Conservation (phyloP, 1,139 yeast genomes). For the Pichia sp. region DNA sequence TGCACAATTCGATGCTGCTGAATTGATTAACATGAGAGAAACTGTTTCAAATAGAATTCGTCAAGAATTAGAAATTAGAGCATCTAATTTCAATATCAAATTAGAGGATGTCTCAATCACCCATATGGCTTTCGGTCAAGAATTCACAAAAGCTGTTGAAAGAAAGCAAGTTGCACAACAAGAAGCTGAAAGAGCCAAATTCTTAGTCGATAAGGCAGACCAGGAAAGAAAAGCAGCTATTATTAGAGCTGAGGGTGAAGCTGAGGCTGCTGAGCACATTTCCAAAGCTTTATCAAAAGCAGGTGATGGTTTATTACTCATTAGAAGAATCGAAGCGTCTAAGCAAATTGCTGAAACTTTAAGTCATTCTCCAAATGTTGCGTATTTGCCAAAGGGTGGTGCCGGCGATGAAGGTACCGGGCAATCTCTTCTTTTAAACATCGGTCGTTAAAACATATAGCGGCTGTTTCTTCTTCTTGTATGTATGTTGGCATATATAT, state of each 20-base stretch:
- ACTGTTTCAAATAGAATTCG: constrained; percentile 86
- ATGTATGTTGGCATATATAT: neutral
- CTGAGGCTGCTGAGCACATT: constrained; percentile 94
- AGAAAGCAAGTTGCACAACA: constrained; percentile 99
- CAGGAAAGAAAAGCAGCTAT: constrained; percentile 94
- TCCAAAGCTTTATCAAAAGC: constrained; percentile 90
- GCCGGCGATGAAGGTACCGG: constrained; percentile 31
- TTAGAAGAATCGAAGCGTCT: constrained; percentile 94
- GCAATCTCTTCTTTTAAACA: constrained; percentile 47
- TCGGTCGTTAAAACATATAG: constrained; percentile 40
- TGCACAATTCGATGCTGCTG: constrained; percentile 98
- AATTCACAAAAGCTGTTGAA: constrained; percentile 97
- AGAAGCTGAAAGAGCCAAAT: constrained; percentile 96
- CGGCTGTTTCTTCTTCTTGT: neutral
- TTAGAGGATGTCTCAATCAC: constrained; percentile 97
- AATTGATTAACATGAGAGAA: constrained; percentile 94
- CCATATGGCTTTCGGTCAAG: constrained; percentile 95
- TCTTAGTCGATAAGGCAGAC: constrained; percentile 91
- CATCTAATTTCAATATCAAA: constrained; percentile 80
- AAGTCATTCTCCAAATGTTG: constrained; percentile 76
- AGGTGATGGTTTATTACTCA: constrained; percentile 91
- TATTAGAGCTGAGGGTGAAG: constrained; percentile 98
- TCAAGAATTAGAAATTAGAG: constrained; percentile 78
- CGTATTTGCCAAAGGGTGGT: constrained; percentile 73
- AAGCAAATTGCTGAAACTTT: constrained; percentile 89